Evolutionary conservation across 805 yeast species (phyloP).

Genomic region (Saccharomycopsis schoenii): DNA sequence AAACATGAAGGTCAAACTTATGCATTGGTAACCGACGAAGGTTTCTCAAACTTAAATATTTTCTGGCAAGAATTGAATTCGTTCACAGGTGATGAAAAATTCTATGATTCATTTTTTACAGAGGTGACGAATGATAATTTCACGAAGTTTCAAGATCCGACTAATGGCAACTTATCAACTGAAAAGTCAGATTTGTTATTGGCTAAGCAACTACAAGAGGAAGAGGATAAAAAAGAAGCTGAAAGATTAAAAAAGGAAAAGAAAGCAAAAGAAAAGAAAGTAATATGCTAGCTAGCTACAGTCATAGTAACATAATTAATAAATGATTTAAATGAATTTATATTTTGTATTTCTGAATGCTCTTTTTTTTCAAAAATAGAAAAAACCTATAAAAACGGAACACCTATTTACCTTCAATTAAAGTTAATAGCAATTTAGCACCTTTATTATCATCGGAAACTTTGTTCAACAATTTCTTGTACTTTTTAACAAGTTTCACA

Average conservation of each 20-base stretch:
- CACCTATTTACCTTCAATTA: slow-evolving; percentile 19
- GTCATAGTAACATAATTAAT: too few relatives aligned
- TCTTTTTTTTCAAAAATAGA: neutral
- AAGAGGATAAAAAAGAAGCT: slow-evolving; percentile 47
- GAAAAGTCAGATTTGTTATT: slow-evolving; percentile 32
- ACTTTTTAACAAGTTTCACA: slow-evolving; percentile 42
- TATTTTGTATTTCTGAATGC: neutral
- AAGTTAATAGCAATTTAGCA: slow-evolving; percentile 39
- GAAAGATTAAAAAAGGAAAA: slow-evolving; percentile 28
- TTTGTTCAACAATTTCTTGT: slow-evolving; percentile 34
- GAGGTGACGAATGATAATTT: slow-evolving; percentile 26
- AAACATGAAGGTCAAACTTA: slow-evolving; percentile 39
- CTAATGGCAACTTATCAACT: slow-evolving; percentile 13
- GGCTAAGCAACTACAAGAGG: slow-evolving; percentile 39
- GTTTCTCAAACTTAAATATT: slow-evolving; percentile 42
- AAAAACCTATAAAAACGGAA: neutral
- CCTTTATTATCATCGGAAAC: slow-evolving; percentile 54
- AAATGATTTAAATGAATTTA: neutral
- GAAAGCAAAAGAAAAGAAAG: neutral
- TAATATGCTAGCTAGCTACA: neutral
- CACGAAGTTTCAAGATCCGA: slow-evolving; percentile 4
- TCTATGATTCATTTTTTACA: slow-evolving; percentile 55
- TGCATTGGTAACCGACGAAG: slow-evolving; percentile 64
- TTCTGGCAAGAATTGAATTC: slow-evolving; percentile 78
- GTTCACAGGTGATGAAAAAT: slow-evolving; percentile 59